phyloP scores from a whole-genome alignment of 441 rosid species.

The Euphorbia celastroides region DNA sequence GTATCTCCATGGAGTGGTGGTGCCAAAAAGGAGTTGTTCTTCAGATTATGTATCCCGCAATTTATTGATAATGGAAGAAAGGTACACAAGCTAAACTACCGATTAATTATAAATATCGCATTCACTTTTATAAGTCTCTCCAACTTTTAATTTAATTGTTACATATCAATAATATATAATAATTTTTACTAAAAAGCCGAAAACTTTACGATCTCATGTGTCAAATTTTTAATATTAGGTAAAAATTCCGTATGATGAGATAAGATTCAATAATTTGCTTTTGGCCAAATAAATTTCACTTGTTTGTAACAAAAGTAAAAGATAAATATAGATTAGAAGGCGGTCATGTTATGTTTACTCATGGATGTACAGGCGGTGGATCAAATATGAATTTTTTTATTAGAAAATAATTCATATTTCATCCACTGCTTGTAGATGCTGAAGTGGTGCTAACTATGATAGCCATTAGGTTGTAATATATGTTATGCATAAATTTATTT shows the following conservation, averaged over 20 bases:
- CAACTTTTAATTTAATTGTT: too few species aligned
- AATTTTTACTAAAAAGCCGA: too few species aligned
- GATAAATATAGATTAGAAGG: neutral
- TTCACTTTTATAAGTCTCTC: neutral
- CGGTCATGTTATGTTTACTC: slow-evolving; percentile 16
- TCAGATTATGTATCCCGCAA: slow-evolving; percentile 27
- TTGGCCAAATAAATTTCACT: neutral
- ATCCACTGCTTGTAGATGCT: slow-evolving; percentile 26
- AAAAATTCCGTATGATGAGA: too few species aligned
- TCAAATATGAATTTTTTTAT: slow-evolving; percentile 31
- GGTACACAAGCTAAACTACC: slow-evolving; percentile 17
- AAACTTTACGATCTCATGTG: too few species aligned
- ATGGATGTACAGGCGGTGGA: slow-evolving; percentile 42
- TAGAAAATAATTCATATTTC: slow-evolving; percentile 30
- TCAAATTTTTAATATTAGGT: too few species aligned
- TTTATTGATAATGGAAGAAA: slow-evolving; percentile 29
- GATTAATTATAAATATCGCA: neutral
- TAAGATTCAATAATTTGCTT: too few species aligned
- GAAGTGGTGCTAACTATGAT: slow-evolving; percentile 1
- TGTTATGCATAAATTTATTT: too few species aligned
- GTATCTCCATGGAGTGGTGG: neutral
- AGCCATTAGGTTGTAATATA: neutral
- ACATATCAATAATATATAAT: too few species aligned
- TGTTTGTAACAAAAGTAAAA: too few species aligned
- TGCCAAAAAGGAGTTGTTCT: slow-evolving; percentile 27